A percentile compares a stretch with the other conserved stretches of the same genome.
Evolutionary conservation across 345 rosid genomes (phyloP).

Genomic region (Melaleuca quinquenervia): DNA sequence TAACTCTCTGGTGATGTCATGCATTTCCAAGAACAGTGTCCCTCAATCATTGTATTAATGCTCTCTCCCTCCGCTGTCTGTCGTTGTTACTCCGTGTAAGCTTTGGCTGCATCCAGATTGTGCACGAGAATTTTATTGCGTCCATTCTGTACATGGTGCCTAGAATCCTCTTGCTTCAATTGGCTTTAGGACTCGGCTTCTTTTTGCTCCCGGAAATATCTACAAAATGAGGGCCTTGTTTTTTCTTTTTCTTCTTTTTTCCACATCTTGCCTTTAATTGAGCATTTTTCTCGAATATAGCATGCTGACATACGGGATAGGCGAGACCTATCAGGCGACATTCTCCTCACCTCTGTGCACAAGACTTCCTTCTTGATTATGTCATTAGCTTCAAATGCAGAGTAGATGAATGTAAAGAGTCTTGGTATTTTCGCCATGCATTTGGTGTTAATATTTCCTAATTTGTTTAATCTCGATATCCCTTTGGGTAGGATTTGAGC

Average conservation of each 20-base stretch:
- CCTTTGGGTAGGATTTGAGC: background rate
- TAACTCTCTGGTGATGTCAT: background rate
- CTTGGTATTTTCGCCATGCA: background rate
- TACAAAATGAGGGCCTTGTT: background rate
- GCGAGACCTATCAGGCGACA: background rate
- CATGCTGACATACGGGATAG: background rate
- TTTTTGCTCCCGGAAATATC: background rate
- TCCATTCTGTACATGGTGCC: background rate
- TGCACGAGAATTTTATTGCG: background rate
- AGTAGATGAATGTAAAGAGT: background rate
- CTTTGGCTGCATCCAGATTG: background rate
- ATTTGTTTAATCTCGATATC: background rate
- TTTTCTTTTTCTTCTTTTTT: background rate
- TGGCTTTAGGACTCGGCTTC: background rate
- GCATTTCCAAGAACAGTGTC: background rate
- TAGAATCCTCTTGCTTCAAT: background rate
- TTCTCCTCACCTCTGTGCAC: background rate
- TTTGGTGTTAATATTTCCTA: background rate
- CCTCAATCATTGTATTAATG: conserved; percentile 2
- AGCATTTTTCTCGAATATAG: background rate
- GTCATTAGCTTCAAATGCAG: background rate
- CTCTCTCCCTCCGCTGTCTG: background rate
- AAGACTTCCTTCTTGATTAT: background rate
- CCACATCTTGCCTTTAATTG: background rate
- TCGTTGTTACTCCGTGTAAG: background rate